Percentiles rank a stretch among this genome's conserved stretches.
These are phyloP conservation scores for Botrytis sinoallii DNA, from an alignment of 2,329 filamentous ascomycete species.

Conservation along the genomic window DNA sequence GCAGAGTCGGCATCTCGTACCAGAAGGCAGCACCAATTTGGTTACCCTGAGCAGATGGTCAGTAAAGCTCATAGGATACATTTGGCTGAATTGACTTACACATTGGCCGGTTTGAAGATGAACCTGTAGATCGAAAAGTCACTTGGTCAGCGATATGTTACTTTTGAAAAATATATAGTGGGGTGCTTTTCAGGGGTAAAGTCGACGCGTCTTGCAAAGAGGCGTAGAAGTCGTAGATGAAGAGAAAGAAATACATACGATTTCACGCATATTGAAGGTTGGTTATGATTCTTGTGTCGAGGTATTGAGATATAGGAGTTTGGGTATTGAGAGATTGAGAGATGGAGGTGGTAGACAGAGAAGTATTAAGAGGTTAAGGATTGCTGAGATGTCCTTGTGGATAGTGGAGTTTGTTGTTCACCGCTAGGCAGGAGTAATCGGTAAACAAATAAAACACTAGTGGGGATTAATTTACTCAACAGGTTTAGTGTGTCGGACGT, in stretches of 20 bases:
- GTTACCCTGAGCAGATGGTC: conserved; percentile 73
- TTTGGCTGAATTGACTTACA: conserved; percentile 57
- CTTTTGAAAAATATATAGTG: conserved; percentile 41
- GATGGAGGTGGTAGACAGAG: conserved; percentile 21
- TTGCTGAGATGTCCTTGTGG: conserved; percentile 26
- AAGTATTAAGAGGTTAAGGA: conserved; percentile 28
- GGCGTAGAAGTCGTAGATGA: conserved; percentile 12
- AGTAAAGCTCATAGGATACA: conserved; percentile 20
- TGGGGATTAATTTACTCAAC: background rate
- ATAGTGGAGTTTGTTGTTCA: conserved; percentile 26
- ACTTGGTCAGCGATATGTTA: conserved; percentile 53
- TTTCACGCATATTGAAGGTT: conserved; percentile 67
- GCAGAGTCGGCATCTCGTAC: conserved; percentile 48
- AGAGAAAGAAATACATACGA: conserved; percentile 51
- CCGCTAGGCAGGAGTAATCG: conserved; percentile 20
- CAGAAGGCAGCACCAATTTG: conserved; percentile 99
- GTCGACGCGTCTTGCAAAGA: conserved; percentile 41
- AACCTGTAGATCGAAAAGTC: conserved; percentile 64
- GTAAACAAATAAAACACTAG: conserved; percentile 20
- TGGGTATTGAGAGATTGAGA: conserved; percentile 16
- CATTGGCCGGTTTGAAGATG: conserved; percentile 99
- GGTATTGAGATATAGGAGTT: conserved; percentile 9
- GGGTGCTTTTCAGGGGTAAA: conserved; percentile 40
- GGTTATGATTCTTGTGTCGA: conserved; percentile 26
- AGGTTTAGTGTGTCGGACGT: background rate